Evolutionary conservation across 768 basidiomycete species (phyloP).

Genomic region (Trametes villosa): DNA sequence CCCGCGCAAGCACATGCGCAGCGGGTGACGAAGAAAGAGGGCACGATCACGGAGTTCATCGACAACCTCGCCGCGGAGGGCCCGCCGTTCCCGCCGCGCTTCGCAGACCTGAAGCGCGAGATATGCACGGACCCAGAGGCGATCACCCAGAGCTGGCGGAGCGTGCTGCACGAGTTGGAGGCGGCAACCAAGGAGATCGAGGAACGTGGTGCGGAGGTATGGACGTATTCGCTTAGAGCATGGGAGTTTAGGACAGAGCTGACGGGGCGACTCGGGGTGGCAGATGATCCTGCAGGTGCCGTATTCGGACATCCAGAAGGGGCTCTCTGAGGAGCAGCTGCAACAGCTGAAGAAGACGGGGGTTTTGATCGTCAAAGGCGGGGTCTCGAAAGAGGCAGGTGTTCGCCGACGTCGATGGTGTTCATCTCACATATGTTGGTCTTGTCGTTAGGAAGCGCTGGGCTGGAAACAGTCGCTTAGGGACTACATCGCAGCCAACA

Average conservation of each 20-base stretch:
- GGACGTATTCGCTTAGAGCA: conserved; percentile 9
- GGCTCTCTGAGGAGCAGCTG: conserved; percentile 51
- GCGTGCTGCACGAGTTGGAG: conserved; percentile 56
- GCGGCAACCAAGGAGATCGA: conserved; percentile 52
- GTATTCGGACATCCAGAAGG: conserved; percentile 48
- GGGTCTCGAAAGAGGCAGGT: conserved; percentile 53
- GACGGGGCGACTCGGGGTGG: not conserved
- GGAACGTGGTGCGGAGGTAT: conserved; percentile 49
- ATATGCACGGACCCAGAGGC: conserved; percentile 47
- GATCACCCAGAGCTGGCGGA: conserved; percentile 56
- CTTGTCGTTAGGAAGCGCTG: conserved; percentile 66
- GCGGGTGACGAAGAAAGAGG: conserved; percentile 33
- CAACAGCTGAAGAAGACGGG: conserved; percentile 55
- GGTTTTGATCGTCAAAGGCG: conserved; percentile 58
- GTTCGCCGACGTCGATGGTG: too few relatives aligned
- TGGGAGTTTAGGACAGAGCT: not conserved
- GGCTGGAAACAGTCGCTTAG: conserved; percentile 59
- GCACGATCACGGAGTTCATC: conserved; percentile 53
- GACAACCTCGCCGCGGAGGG: conserved; percentile 46
- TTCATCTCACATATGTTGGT: too few relatives aligned
- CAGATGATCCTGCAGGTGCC: conserved; percentile 58
- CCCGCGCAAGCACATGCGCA: not conserved
- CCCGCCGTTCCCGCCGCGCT: conserved; percentile 56
- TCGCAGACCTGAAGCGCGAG: conserved; percentile 60
- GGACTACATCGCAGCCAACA: conserved; percentile 58